Evolutionary conservation across 352 stramenopile species (phyloP).

Genomic region (Phytophthora foliorum): DNA sequence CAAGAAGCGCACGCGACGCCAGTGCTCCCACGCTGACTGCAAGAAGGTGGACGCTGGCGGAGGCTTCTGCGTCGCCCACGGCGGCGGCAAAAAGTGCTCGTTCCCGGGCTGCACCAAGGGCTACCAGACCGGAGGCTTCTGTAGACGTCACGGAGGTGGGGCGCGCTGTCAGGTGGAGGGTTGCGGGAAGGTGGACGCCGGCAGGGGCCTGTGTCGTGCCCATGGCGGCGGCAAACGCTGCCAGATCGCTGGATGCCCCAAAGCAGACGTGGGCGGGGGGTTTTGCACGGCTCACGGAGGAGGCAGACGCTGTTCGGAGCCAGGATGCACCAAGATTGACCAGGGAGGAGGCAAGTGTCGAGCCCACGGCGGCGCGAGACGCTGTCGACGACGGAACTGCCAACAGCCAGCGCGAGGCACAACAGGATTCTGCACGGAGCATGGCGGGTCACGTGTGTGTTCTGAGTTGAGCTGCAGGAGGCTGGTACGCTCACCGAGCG

Average conservation of each 20-base stretch:
- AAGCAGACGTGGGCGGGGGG: slow-evolving; percentile 84
- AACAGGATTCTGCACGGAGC: slow-evolving; percentile 70
- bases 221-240: slow-evolving; percentile 84
- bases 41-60: slow-evolving; percentile 81
- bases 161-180: slow-evolving; percentile 75
- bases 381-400: slow-evolving; percentile 66
- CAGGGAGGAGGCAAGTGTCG: slow-evolving; percentile 86
- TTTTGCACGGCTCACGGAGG: slow-evolving; percentile 87
- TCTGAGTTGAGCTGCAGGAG: slow-evolving; percentile 64
- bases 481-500: slow-evolving; percentile 54
- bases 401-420: slow-evolving; percentile 63
- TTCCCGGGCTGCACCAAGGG: slow-evolving; percentile 79
- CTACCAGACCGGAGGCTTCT: slow-evolving; percentile 85
- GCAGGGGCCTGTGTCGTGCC: slow-evolving; percentile 72
- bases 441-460: slow-evolving; percentile 73
- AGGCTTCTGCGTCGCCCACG: slow-evolving; percentile 86
- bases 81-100: slow-evolving; percentile 85
- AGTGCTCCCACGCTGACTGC: slow-evolving; percentile 66
- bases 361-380: slow-evolving; percentile 75
- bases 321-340: slow-evolving; percentile 82
- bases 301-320: slow-evolving; percentile 71
- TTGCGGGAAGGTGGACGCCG: slow-evolving; percentile 85
- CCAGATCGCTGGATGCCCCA: slow-evolving; percentile 58
- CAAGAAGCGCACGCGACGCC: slow-evolving; percentile 54
- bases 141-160: slow-evolving; percentile 76